Evolutionary conservation across 805 yeast species (phyloP), one percentile per base, ranked within the genome.

Genomic region (Kuraishia ogatae): DNA sequence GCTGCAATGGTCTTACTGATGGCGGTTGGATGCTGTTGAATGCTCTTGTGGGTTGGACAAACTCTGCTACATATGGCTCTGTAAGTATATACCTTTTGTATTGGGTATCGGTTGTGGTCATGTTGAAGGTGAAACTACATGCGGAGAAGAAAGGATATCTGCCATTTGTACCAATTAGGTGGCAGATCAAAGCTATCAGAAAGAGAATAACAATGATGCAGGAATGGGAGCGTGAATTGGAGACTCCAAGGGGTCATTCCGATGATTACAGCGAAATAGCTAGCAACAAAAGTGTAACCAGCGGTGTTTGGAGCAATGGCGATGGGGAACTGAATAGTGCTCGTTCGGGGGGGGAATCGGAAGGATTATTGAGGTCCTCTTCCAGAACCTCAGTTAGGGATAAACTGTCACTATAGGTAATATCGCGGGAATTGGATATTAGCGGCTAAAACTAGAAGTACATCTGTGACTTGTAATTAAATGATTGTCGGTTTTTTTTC

Each of bases 41-140:
- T 39, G 97, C 96, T 1, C 74, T 91, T 4, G 77, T 91, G 53
- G 97, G 97, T 1, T 91, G 97, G 97, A 90, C 94, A 15, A 91
- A 91, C 67, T 82, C 92, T 59, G 97, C 97, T 2, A 91, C 97
- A 0, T 89, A 86, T 65, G 96, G 96, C 2, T 87, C 96, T 21
- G 91, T 91, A 0, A 67, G 78, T 4, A 80, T 91, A 52, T 91
- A 91, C 71, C 78, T 80, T 58, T 55, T 75, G 0, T 91, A 85
- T 68, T 91, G 97, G 97, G 29, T 73, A 1, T 66, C 70, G 2
- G 75, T 81, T 8, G 73, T 85, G 28, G 59, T 70, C 1, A 59
- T 75, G 56, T 67, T 89, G 54, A 69, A 71, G 53, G 64, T 73
- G 24, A 71, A 70, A 57, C 53, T 70, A 19, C 67, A 62, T 54